phyloP scores from a whole-genome alignment of 73 alveolate genomes.

The Durusdinium trenchii region DNA sequence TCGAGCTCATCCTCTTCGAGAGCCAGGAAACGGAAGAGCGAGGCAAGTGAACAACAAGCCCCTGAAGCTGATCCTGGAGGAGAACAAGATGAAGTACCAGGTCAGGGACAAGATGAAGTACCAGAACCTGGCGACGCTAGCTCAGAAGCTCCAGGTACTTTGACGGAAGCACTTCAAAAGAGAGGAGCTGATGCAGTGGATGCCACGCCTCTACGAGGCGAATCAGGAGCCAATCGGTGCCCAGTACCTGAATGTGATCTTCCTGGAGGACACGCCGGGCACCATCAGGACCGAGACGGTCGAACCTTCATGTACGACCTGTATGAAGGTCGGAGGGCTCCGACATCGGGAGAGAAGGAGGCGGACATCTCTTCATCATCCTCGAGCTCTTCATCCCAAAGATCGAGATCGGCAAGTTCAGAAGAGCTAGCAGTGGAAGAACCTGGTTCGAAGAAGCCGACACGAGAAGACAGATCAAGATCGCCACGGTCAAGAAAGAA shows the following conservation, averaged over 20 bases:
- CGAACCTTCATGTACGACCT: too few species aligned
- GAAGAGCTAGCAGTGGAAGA: neutral
- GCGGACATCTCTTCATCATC: neutral
- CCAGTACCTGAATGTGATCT: neutral
- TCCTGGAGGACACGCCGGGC: neutral
- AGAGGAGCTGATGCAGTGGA: too few species aligned
- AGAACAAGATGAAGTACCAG: neutral
- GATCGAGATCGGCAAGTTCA: too few species aligned
- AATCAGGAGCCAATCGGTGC: too few species aligned
- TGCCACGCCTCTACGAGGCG: too few species aligned
- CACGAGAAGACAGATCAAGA: neutral
- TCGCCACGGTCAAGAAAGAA: too few species aligned
- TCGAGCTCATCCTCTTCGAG: too few species aligned
- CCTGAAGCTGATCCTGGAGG: neutral
- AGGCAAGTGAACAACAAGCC: neutral
- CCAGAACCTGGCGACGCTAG: neutral
- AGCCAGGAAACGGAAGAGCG: neutral
- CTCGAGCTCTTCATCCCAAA: too few species aligned
- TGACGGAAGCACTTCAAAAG: neutral
- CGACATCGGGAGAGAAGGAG: neutral
- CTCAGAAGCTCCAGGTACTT: too few species aligned
- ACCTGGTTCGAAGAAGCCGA: neutral
- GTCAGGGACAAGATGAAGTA: neutral
- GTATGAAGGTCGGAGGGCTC: neutral
- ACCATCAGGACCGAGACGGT: neutral